phyloP scores from a whole-genome alignment of 306 rosid genomes.

The Gillenia trifoliata region DNA sequence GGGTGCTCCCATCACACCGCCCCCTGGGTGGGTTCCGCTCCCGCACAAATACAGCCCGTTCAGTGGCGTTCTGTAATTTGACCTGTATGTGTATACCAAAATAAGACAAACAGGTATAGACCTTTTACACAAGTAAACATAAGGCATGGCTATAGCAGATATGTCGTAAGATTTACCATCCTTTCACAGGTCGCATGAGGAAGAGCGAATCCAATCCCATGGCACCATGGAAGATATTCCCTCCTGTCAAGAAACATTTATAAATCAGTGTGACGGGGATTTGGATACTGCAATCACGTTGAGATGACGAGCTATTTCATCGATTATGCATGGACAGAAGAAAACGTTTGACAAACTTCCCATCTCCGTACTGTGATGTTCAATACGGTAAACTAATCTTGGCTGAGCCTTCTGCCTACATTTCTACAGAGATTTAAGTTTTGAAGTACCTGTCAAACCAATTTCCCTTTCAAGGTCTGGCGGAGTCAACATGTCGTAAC shows the following conservation, averaged over 20 bases:
- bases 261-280: not conserved
- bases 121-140: too few species aligned
- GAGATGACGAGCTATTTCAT: not conserved
- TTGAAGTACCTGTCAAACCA: constrained; percentile 71
- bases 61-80: constrained; percentile 72
- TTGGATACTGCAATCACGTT: not conserved
- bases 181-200: constrained; percentile 75
- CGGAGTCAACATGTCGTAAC: constrained; percentile 88
- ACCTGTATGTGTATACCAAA: constrained; percentile 44
- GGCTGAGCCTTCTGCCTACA: not conserved
- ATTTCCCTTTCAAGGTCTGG: constrained; percentile 95
- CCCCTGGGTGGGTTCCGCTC: constrained; percentile 91
- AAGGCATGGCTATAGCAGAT: not conserved
- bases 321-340: too few species aligned
- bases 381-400: not conserved
- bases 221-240: constrained; percentile 89
- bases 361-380: not conserved
- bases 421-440: not conserved
- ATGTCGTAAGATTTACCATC: constrained; percentile 53
- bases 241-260: constrained; percentile 40
- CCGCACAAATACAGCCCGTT: constrained; percentile 71
- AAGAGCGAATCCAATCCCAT: constrained; percentile 94
- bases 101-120: not conserved
- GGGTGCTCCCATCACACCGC: constrained; percentile 96
- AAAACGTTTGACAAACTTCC: not conserved